phyloP scores from a whole-genome alignment of 1,284 basidiomycete genomes.

The Porodaedalea pini region DNA sequence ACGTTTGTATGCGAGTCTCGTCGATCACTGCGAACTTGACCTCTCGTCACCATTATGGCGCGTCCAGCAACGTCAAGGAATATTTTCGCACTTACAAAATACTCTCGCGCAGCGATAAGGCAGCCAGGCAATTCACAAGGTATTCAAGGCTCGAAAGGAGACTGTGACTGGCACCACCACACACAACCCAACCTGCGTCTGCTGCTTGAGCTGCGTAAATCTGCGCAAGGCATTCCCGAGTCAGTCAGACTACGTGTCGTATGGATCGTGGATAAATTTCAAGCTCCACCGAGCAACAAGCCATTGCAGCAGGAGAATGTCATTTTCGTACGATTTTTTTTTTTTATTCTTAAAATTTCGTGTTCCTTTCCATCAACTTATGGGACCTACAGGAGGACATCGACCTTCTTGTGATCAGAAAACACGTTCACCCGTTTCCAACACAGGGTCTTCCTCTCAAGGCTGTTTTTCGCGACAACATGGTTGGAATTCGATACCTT shows the following conservation, averaged over 20 bases:
- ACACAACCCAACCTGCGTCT: slow-evolving; percentile 63
- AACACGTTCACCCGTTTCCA: slow-evolving; percentile 23
- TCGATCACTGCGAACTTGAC: background rate
- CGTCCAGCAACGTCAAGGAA: background rate
- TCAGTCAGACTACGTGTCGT: slow-evolving; percentile 60
- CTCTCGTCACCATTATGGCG: background rate
- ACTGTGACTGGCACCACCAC: slow-evolving; percentile 72
- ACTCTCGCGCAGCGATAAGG: slow-evolving; percentile 56
- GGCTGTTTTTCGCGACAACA: slow-evolving; percentile 67
- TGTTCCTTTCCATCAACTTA: background rate
- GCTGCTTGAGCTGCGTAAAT: slow-evolving; percentile 53
- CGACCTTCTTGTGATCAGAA: slow-evolving; percentile 56
- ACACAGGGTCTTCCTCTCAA: slow-evolving; percentile 61
- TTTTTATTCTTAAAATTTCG: background rate
- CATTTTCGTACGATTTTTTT: slow-evolving; percentile 14
- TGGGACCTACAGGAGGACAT: slow-evolving; percentile 57
- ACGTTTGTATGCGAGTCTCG: background rate
- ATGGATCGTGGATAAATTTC: slow-evolving; percentile 51
- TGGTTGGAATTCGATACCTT: slow-evolving; percentile 71
- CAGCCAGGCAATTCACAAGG: slow-evolving; percentile 22
- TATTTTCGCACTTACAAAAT: slow-evolving; percentile 47
- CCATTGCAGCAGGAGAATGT: slow-evolving; percentile 11
- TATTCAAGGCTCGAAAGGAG: slow-evolving; percentile 24
- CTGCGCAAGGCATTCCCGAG: slow-evolving; percentile 44
- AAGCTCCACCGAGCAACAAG: slow-evolving; percentile 13